A percentile compares a stretch with the other conserved stretches of the same genome.
These are phyloP conservation scores for Agrocybe chaxingu DNA, from an alignment of 768 basidiomycete species.

Conservation along the genomic window DNA sequence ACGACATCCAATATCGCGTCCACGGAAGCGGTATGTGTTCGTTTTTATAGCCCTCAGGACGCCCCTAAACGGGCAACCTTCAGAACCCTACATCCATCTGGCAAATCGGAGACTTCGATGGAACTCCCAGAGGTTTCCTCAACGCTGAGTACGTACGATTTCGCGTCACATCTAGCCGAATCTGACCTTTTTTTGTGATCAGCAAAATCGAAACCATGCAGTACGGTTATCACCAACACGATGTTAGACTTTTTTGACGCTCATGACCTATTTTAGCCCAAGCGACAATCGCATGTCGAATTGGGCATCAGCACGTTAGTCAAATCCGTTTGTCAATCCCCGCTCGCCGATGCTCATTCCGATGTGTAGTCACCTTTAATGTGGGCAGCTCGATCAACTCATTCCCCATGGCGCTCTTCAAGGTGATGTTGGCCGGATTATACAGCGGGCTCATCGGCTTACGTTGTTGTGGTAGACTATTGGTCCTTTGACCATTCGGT, in stretches of 20 bases:
- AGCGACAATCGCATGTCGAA: constrained; percentile 30
- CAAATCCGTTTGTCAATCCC: background rate
- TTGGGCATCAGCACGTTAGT: constrained; percentile 27
- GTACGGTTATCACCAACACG: constrained; percentile 14
- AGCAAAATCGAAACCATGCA: constrained; percentile 34
- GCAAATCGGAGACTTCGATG: constrained; percentile 35
- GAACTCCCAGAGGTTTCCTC: constrained; percentile 32
- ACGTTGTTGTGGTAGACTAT: constrained; percentile 16
- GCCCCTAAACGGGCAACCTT: background rate
- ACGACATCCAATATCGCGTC: constrained; percentile 28
- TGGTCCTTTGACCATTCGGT: constrained; percentile 27
- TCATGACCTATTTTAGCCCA: constrained; percentile 18
- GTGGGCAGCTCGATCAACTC: constrained; percentile 21
- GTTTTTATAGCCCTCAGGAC: background rate
- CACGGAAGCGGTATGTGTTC: constrained; percentile 22
- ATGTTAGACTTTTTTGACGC: background rate
- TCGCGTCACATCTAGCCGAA: background rate
- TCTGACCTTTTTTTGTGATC: background rate
- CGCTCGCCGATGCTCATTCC: background rate
- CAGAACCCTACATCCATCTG: constrained; percentile 28
- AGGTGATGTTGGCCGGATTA: constrained; percentile 13
- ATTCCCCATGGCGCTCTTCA: constrained; percentile 36
- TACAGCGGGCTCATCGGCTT: background rate
- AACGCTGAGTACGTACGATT: constrained; percentile 29
- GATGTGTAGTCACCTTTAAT: constrained; percentile 24